Evolutionary conservation across 768 basidiomycete genomes (phyloP), one percentile per base, ranked within the genome.

Genomic region (Cystobasidium onofrii): DNA sequence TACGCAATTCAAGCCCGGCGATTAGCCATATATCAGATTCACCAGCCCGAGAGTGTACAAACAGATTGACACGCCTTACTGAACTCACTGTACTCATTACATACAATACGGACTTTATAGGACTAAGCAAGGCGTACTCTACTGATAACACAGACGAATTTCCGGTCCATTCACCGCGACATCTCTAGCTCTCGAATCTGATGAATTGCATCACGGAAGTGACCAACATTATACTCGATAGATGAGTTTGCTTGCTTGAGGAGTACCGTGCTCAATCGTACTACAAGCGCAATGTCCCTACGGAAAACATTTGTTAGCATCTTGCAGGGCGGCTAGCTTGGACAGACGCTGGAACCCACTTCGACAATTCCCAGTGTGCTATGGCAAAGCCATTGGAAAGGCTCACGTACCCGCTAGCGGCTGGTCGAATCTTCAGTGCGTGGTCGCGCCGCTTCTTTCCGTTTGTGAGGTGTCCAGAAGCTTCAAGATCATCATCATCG

Each of bases 151-250:
- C 15, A 6, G 36, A 25, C 15, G 7, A n/a, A 41, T 10, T 33
- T 52, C 20, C 29, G 12, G 2, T 67, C 31, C 20, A 9, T 12
- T 61, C 57, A 71, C 6, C 52, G 27, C 33, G 34, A 41, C 33
- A 27, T 60, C 64, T 91, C 90, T 10, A 90, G 86, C 63, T 87
- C 85, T 76, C 88, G 88, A 50, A 93, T 90, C 81, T 91, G 89
- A 80, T 89, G 86, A 62, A 91, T 86, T 0, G 91, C 91, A 88
- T 88, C 77, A 0, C 91, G 82, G 80, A 93, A 89, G 81, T 88
- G 91, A 43, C 90, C 88, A 1, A 92, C 88, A 78, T 93, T 93
- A 81, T 89, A 92, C 79, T 93, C 91, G 34, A 93, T 83, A 57
- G 92, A 82, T 25, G 89, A 90, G 20, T 89, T 84, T 69, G 88